Conservation (phyloP, 805 yeast species). For the Candida adriatica region DNA sequence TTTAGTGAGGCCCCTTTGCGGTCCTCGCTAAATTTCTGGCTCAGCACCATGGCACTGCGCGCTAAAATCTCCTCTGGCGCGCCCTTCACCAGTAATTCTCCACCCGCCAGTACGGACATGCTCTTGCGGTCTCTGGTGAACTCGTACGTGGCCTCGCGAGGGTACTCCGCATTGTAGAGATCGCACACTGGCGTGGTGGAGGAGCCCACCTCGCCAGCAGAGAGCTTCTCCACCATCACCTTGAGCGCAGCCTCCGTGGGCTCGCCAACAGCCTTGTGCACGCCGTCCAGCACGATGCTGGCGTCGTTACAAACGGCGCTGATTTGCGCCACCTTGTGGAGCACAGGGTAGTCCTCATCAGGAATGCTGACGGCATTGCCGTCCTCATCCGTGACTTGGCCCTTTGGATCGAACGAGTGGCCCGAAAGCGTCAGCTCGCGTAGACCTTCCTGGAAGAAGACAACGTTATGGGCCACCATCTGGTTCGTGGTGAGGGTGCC, state of each 20-base stretch:
- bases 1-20: no score
- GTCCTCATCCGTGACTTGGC: slow-evolving; percentile 20
- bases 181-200: slow-evolving; percentile 22
- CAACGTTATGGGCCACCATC: slow-evolving; percentile 35
- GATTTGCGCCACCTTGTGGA: slow-evolving; percentile 26
- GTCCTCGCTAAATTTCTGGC: slow-evolving; percentile 21
- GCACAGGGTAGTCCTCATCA: slow-evolving; percentile 25
- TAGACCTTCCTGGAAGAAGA: slow-evolving; percentile 23
- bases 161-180: slow-evolving; percentile 18
- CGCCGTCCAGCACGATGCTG: slow-evolving; percentile 24
- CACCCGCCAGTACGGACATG: slow-evolving; percentile 39
- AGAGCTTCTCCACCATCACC: slow-evolving; percentile 30
- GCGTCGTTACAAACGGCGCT: slow-evolving; percentile 34
- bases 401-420: slow-evolving; percentile 26
- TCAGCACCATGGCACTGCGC: slow-evolving; percentile 34
- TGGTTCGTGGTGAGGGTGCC: slow-evolving; percentile 46
- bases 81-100: slow-evolving; percentile 40
- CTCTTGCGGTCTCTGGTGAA: slow-evolving; percentile 44
- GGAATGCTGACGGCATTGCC: slow-evolving; percentile 28
- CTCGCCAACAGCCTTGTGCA: slow-evolving; percentile 35
- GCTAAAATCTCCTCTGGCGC: slow-evolving; percentile 46
- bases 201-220: slow-evolving; percentile 26
- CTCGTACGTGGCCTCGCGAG: slow-evolving; percentile 34
- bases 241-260: slow-evolving; percentile 52
- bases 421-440: slow-evolving; percentile 34